Evolutionary conservation across 257 asterid genomes (phyloP).

Genomic region (Solanum appendiculatum): DNA sequence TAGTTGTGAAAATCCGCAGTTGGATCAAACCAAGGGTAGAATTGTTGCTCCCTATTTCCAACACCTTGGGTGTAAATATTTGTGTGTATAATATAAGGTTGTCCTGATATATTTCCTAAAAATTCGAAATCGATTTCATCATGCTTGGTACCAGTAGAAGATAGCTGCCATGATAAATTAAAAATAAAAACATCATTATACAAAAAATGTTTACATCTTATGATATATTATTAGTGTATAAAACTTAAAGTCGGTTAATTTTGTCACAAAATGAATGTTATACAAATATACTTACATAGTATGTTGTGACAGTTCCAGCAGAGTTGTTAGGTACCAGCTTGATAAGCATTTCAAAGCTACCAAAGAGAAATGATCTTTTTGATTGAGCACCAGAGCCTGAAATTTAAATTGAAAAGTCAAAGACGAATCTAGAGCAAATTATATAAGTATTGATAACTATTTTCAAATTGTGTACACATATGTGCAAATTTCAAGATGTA

Average conservation of each 20-base stretch:
- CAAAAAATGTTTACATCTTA: neutral
- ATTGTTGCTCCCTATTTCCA: conserved; percentile 62
- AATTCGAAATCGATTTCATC: conserved; percentile 87
- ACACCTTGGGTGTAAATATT: conserved; percentile 50
- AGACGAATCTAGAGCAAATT: neutral
- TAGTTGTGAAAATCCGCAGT: conserved; percentile 62
- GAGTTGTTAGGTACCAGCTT: conserved; percentile 61
- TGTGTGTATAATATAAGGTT: conserved; percentile 61
- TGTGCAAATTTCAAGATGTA: neutral
- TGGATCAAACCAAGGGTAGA: conserved; percentile 78
- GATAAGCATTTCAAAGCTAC: conserved; percentile 60
- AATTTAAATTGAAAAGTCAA: neutral
- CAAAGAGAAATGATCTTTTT: conserved; percentile 42
- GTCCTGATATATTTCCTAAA: conserved; percentile 65
- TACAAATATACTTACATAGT: conserved; percentile 30
- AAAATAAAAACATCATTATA: neutral
- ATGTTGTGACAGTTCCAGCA: conserved; percentile 76
- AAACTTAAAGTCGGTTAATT: too few relatives aligned
- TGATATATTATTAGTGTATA: neutral
- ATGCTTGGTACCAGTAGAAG: conserved; percentile 50
- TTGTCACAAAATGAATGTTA: too few relatives aligned
- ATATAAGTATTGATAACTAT: neutral
- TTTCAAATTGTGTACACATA: neutral
- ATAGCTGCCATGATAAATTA: conserved; percentile 23
- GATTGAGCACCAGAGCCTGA: conserved; percentile 64